phyloP scores from a whole-genome alignment of 2,329 filamentous ascomycete genomes.

The Penicillium occitanis region DNA sequence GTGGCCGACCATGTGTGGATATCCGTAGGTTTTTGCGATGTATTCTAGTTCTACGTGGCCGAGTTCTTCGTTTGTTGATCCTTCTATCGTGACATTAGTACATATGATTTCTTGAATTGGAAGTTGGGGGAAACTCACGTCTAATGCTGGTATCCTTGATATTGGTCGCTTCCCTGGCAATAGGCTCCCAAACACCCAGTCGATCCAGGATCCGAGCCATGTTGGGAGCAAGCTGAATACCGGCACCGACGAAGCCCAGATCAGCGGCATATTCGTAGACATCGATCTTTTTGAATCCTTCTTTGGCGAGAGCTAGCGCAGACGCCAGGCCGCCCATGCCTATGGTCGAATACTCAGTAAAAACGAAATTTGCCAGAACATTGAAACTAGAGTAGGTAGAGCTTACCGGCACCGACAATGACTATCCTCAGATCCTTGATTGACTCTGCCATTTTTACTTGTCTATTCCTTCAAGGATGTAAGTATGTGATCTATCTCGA shows the following conservation, averaged over 20 bases:
- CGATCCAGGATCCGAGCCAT: slow-evolving; percentile 73
- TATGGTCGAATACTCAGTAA: slow-evolving; percentile 30
- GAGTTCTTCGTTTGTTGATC: slow-evolving; percentile 67
- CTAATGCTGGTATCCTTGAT: slow-evolving; percentile 71
- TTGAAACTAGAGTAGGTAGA: too few species aligned
- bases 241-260: slow-evolving; percentile 78
- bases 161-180: slow-evolving; percentile 69
- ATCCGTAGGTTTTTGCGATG: slow-evolving; percentile 67
- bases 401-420: slow-evolving; percentile 52
- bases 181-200: slow-evolving; percentile 69
- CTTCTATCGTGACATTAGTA: slow-evolving; percentile 49
- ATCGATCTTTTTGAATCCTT: slow-evolving; percentile 70
- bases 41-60: slow-evolving; percentile 68
- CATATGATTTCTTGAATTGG: background rate
- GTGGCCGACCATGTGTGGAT: slow-evolving; percentile 78
- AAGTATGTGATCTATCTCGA: background rate
- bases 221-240: slow-evolving; percentile 81
- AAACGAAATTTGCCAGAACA: background rate
- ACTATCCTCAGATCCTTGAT: slow-evolving; percentile 44
- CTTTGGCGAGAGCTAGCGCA: slow-evolving; percentile 71
- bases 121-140: slow-evolving; percentile 43
- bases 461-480: background rate
- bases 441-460: slow-evolving; percentile 28
- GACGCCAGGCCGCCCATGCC: slow-evolving; percentile 77
- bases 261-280: slow-evolving; percentile 72